Evolutionary conservation across 768 basidiomycete genomes (phyloP).

Genomic region (Auriscalpium orientale): DNA sequence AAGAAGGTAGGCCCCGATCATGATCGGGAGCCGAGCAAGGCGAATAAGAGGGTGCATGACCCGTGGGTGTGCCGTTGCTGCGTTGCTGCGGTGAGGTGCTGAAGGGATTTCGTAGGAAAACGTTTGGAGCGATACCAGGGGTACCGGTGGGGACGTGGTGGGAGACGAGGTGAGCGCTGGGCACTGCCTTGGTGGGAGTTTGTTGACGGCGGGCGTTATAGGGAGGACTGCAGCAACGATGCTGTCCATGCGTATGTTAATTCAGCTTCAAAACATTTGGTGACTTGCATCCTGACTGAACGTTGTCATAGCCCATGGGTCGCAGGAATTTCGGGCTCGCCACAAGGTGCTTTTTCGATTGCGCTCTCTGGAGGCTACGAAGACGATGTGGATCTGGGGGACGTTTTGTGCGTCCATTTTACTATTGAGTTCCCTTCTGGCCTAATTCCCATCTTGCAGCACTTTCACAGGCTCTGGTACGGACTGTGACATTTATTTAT

Average conservation of each 20-base stretch:
- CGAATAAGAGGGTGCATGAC: slow-evolving; percentile 29
- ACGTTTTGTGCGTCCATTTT: slow-evolving; percentile 59
- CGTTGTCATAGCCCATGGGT: slow-evolving; percentile 59
- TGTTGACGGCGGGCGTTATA: slow-evolving; percentile 14
- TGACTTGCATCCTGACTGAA: neutral
- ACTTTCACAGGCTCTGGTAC: slow-evolving; percentile 76
- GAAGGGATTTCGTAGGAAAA: slow-evolving; percentile 42
- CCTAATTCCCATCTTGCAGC: slow-evolving; percentile 27
- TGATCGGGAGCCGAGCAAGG: slow-evolving; percentile 19
- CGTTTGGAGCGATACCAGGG: slow-evolving; percentile 74
- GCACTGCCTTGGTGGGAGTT: neutral
- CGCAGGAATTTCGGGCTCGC: slow-evolving; percentile 66
- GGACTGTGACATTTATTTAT: slow-evolving; percentile 1
- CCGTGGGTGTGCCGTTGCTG: slow-evolving; percentile 36
- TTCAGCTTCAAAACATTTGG: neutral
- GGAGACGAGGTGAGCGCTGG: slow-evolving; percentile 47
- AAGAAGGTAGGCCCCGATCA: slow-evolving; percentile 17
- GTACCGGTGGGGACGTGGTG: slow-evolving; percentile 80
- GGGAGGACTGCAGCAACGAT: slow-evolving; percentile 62
- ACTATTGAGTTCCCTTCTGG: neutral
- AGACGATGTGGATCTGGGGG: slow-evolving; percentile 76
- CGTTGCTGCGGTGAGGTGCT: no score
- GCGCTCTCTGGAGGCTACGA: slow-evolving; percentile 87
- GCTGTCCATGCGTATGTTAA: slow-evolving; percentile 78
- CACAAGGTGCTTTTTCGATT: slow-evolving; percentile 72